Evolutionary conservation across 257 asterid genomes (phyloP), one percentile per base, ranked within the genome.

Genomic region (Forsythia suspensa): DNA sequence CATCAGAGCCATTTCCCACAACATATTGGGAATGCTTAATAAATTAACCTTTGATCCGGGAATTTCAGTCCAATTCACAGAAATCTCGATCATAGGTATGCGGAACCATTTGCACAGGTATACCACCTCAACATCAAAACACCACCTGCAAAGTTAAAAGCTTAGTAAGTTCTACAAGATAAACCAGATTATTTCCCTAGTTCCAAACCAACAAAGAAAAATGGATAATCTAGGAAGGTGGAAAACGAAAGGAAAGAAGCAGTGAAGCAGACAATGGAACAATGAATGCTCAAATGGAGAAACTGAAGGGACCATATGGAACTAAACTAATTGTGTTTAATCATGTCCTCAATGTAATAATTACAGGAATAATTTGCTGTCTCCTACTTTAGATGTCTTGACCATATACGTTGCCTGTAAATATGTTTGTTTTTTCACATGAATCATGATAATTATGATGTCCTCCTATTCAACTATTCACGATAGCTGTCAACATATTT

Each of bases 1-100:
- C 97, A 93, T 91, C 79, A 95, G 88, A 40, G 97, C 97, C 87
- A 93, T 70, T 87, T 95, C 99, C 99, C 99, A 92, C 82, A 95
- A 81, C 98, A 95, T 95, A 82, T 92, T 89, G 4, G 98, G 99
- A 82, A 95, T 92, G 86, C 98, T 95, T 15, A 91, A 75, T 69
- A 92, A 70, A 81, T 91, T 95, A 51, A 95, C 97, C 90, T 93
- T 95, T 1, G 99, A 93, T 80, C 98, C 98, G 0, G 97, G 99
- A 42, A 95, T 93, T 86, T 95, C 99, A 10, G 87, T 78, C 99
- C 99, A 95, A 70, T 79, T 93, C 7, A 95, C 98, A 0, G 98
- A 91, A 80, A 90, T 88, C 91, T 95, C 99, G 29, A 88, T 72
- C 92, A 95, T 86, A 12, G 97, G 97, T 72, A 95, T 85, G 72